These are phyloP conservation scores for Cyclospora cayetanensis DNA, from an alignment of 169 alveolate genomes.

Conservation along the genomic window DNA sequence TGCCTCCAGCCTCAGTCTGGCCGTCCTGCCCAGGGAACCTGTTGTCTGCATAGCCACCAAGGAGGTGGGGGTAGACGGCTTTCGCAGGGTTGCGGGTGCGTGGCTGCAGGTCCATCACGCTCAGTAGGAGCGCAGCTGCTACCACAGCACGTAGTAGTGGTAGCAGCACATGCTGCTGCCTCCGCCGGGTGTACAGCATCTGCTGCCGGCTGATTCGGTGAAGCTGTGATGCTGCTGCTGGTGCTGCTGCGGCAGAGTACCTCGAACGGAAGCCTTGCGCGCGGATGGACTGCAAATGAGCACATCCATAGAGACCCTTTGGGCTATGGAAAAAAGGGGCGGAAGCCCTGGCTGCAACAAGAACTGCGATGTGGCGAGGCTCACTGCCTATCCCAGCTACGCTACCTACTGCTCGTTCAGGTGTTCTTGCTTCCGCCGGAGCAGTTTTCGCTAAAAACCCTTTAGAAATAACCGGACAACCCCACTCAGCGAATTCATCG, in stretches of 20 bases:
- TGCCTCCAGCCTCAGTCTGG: neutral
- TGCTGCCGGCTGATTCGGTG: neutral
- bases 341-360: neutral
- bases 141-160: neutral
- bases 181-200: neutral
- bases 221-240: neutral
- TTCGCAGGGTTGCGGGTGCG: neutral
- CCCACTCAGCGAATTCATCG: neutral
- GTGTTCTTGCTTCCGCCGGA: neutral
- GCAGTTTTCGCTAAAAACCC: neutral
- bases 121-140: neutral
- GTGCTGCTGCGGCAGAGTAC: conserved; percentile 7
- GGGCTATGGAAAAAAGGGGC: neutral
- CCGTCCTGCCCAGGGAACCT: too few species aligned
- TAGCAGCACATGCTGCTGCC: neutral
- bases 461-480: neutral
- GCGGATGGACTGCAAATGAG: too few species aligned
- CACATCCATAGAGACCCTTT: neutral
- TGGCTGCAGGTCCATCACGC: neutral
- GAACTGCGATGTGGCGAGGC: neutral
- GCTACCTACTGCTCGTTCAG: neutral
- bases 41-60: neutral
- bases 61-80: neutral
- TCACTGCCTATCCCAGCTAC: neutral
- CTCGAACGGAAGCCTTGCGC: neutral